Evolutionary conservation across 108 stramenopile species (phyloP).

Genomic region (Pseudonitzschia multistriata): DNA sequence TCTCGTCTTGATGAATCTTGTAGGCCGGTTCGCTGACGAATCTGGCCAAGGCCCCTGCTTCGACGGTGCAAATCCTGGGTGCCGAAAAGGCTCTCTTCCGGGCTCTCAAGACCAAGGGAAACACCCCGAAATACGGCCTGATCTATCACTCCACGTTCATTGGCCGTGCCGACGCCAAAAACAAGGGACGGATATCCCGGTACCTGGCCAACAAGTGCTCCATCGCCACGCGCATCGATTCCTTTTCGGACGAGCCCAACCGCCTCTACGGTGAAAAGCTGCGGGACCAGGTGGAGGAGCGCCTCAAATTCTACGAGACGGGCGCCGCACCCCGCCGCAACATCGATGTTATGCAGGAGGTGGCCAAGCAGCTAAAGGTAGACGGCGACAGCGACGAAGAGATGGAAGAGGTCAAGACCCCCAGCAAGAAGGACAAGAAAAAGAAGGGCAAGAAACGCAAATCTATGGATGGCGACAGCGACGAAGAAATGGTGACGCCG

Average conservation of each 20-base stretch:
- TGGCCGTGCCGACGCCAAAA: constrained; percentile 98
- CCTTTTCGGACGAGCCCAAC: constrained; percentile 92
- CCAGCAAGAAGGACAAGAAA: constrained; percentile 50
- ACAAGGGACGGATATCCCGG: constrained; percentile 99
- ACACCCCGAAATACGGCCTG: constrained; percentile 99
- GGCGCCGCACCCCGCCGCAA: constrained; percentile 97
- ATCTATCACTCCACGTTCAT: constrained; percentile 99
- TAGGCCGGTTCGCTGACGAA: constrained; percentile 95
- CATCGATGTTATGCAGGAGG: constrained; percentile 97
- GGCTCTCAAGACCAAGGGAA: constrained; percentile 99
- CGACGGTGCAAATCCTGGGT: constrained; percentile 99
- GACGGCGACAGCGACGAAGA: constrained; percentile 38
- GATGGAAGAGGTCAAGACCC: constrained; percentile 25
- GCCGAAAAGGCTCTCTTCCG: constrained; percentile 99
- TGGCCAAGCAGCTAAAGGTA: constrained; percentile 76
- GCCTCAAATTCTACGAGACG: constrained; percentile 98
- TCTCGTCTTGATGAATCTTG: constrained; percentile 3
- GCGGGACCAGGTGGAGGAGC: constrained; percentile 98
- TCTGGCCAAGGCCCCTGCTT: constrained; percentile 98
- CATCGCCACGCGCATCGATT: constrained; percentile 98
- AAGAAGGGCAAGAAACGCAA: constrained; percentile 43
- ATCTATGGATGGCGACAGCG: constrained; percentile 31
- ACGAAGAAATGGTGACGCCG: constrained; percentile 37
- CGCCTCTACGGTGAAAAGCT: constrained; percentile 95
- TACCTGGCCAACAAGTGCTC: constrained; percentile 99